These are phyloP conservation scores for Lipomyces yamadae DNA, from an alignment of 805 yeast genomes.

Conservation along the genomic window DNA sequence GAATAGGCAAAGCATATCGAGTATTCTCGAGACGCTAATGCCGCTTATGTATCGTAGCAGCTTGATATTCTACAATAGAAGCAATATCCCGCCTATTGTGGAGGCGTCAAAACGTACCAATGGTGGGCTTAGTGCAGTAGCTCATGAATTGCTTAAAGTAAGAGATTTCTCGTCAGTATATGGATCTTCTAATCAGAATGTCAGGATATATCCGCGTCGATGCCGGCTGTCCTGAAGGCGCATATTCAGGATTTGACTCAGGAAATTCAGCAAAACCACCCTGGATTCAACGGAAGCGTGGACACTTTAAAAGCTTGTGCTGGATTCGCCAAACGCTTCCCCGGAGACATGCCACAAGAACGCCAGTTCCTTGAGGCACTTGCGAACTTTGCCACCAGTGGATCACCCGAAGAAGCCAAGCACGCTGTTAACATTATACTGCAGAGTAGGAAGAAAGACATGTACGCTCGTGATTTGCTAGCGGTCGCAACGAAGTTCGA, in stretches of 20 bases:
- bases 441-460: constrained; percentile 52
- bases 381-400: constrained; percentile 54
- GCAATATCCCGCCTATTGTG: constrained; percentile 63
- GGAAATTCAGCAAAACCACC: constrained; percentile 45
- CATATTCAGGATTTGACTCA: constrained; percentile 59
- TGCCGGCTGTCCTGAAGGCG: constrained; percentile 66
- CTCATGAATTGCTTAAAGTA: constrained; percentile 62
- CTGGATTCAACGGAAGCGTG: constrained; percentile 41
- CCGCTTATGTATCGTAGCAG: constrained; percentile 67
- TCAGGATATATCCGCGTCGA: constrained; percentile 20
- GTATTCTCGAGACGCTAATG: constrained; percentile 59
- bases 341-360: constrained; percentile 55
- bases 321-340: constrained; percentile 59
- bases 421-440: constrained; percentile 66
- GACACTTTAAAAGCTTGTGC: constrained; percentile 63
- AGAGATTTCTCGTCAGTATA: constrained; percentile 53
- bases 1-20: constrained; percentile 45
- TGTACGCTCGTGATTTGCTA: constrained; percentile 49
- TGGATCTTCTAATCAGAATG: neutral
- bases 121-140: constrained; percentile 44
- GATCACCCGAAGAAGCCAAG: constrained; percentile 65
- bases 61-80: constrained; percentile 64
- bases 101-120: constrained; percentile 50
- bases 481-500: constrained; percentile 57
- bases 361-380: constrained; percentile 54